Percentiles rank a stretch among this genome's conserved stretches.
Evolutionary conservation across 176 grass and related monocot species (phyloP).

Genomic region (Coix lacrymajobi): DNA sequence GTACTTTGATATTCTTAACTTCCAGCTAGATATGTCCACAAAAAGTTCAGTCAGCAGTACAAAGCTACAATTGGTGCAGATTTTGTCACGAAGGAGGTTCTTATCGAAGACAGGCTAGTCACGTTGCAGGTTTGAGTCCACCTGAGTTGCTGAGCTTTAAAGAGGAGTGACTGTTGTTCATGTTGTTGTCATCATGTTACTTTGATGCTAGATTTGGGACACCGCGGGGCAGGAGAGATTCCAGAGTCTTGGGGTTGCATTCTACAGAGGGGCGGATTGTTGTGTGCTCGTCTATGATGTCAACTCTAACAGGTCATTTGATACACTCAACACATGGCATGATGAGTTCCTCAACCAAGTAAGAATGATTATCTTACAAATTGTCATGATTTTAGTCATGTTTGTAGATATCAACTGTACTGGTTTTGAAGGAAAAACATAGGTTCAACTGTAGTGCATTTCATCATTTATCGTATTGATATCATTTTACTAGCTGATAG

Average conservation of each 20-base stretch:
- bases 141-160: neutral
- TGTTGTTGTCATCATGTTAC: neutral
- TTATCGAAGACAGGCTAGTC: conserved; percentile 95
- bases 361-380: conserved; percentile 12
- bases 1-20: conserved; percentile 36
- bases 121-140: conserved; percentile 72
- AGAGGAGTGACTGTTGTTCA: neutral
- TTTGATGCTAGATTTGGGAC: conserved; percentile 83
- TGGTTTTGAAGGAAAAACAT: neutral
- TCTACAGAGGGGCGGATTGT: conserved; percentile 96
- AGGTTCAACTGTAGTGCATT: neutral
- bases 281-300: conserved; percentile 99
- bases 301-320: conserved; percentile 81
- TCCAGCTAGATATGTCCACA: conserved; percentile 87
- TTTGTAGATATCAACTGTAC: neutral
- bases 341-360: conserved; percentile 99
- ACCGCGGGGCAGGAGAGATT: conserved; percentile 97
- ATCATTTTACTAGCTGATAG: conserved; percentile 9
- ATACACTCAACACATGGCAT: conserved; percentile 94
- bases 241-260: conserved; percentile 96
- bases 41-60: conserved; percentile 97
- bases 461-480: neutral
- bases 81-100: conserved; percentile 98
- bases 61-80: conserved; percentile 99
- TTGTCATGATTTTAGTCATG: conserved; percentile 22